Base-by-base conservation (phyloP, 2,329 filamentous ascomycete species). In the Coniella vitis region DNA sequence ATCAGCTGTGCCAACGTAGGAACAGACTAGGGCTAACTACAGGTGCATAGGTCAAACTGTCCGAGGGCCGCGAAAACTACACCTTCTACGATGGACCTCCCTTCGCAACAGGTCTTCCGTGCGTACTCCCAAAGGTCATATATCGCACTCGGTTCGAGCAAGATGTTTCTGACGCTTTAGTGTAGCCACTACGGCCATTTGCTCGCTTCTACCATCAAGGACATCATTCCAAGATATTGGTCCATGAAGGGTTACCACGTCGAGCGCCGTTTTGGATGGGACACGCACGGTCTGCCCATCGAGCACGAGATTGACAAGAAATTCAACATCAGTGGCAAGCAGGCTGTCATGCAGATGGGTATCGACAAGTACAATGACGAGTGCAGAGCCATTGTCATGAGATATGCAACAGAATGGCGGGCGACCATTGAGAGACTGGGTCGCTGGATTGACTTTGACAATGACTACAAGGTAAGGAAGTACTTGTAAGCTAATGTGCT, bases 231-330 rank as follows among this genome's bases (percentile, higher is more conserved):
- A 8, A 77, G 91, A 58, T 97, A 96, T 68, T 96, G 90, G 89
- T 90, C 90, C 45, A 95, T 95, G 90, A 94, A 94, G 65, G 91
- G 91, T 14, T 87, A 84, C 63, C 86, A 95, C 71, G 90, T 96
- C 45, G 88, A 93, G 72, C 81, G 91, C 56, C 80, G 90, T 51
- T 96, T 96, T 58, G 91, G 91, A 46, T 96, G 91, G 91, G 91
- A 96, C 53, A 84, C 90, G 2, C 91, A 96, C 63, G 91, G 91
- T 53, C 76, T 97, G 46, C 91, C 91, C 14, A 93, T 97, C 58
- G 91, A 97, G 71, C 88, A 95, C 66, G 91, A 96, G 70, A 96
- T 96, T 62, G 91, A 96, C 74, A 96, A 96, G 77, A 91, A 91
- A 69, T 75, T 95, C 56, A 87, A 87, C 36, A 90, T 95, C 62